These are phyloP conservation scores for Myriosclerotinia scirpicola DNA, from an alignment of 2,329 filamentous ascomycete species.

Conservation along the genomic window DNA sequence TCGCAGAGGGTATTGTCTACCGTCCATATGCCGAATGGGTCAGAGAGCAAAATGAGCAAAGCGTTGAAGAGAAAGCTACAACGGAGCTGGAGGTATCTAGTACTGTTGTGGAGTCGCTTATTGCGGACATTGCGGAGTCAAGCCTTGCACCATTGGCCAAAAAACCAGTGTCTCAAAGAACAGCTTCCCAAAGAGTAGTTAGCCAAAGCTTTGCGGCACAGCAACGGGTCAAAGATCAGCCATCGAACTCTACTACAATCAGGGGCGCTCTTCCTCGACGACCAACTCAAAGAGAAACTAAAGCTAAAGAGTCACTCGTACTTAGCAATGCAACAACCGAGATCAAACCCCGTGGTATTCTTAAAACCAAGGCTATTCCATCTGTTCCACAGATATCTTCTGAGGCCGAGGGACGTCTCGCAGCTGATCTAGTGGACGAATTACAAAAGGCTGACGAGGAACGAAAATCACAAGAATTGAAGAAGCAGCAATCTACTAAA, in stretches of 20 bases:
- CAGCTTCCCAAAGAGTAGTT: constrained; percentile 43
- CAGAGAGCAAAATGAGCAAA: constrained; percentile 48
- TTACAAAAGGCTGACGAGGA: constrained; percentile 32
- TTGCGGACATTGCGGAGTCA: constrained; percentile 12
- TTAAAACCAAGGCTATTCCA: constrained; percentile 26
- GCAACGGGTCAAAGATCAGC: constrained; percentile 58
- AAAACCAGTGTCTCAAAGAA: constrained; percentile 14
- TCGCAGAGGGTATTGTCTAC: constrained; percentile 62
- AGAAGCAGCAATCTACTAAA: constrained; percentile 45
- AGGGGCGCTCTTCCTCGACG: constrained; percentile 30
- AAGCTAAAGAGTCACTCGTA: background rate
- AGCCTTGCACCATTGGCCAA: constrained; percentile 6
- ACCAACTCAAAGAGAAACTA: constrained; percentile 25
- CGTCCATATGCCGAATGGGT: constrained; percentile 62
- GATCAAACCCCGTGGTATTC: constrained; percentile 27
- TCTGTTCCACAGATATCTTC: constrained; percentile 30
- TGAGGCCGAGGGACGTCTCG: constrained; percentile 39
- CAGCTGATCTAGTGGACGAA: constrained; percentile 37
- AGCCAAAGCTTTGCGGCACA: constrained; percentile 66
- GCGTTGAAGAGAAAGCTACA: constrained; percentile 25
- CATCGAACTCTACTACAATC: constrained; percentile 33
- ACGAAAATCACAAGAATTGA: constrained; percentile 31
- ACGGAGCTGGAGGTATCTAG: constrained; percentile 25
- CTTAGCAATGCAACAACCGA: constrained; percentile 14
- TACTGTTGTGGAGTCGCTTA: constrained; percentile 18